Evolutionary conservation across 345 rosid genomes (phyloP).

Genomic region (Brassica carinata): DNA sequence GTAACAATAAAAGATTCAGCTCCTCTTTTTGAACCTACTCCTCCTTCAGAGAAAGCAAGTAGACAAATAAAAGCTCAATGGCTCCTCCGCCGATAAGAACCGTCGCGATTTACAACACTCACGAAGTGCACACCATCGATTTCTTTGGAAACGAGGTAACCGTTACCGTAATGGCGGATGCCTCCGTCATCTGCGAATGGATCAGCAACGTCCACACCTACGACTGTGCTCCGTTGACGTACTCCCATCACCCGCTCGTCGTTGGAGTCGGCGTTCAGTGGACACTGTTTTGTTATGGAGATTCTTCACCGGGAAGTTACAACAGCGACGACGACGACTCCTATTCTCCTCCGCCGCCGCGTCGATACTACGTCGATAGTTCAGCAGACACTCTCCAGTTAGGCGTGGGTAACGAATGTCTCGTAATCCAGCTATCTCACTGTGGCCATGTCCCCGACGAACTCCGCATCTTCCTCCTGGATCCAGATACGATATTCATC

Average conservation of each 20-base stretch:
- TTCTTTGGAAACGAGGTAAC: slow-evolving; percentile 31
- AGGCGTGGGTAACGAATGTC: slow-evolving; percentile 40
- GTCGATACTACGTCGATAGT: background rate
- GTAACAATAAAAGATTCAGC: background rate
- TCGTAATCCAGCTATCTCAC: slow-evolving; percentile 41
- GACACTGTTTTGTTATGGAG: background rate
- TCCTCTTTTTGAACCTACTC: background rate
- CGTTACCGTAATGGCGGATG: slow-evolving; percentile 32
- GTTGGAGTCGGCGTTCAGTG: slow-evolving; percentile 48
- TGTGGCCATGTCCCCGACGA: slow-evolving; percentile 5
- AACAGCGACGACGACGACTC: background rate
- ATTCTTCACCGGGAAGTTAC: background rate
- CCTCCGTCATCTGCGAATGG: slow-evolving; percentile 39
- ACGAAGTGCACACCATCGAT: background rate
- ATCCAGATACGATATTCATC: background rate
- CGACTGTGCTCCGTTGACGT: background rate
- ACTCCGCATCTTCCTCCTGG: slow-evolving; percentile 36
- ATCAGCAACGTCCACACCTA: background rate
- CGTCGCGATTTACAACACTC: background rate
- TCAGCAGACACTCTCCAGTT: slow-evolving; percentile 42
- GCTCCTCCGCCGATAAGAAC: slow-evolving; percentile 20
- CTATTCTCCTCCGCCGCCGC: background rate
- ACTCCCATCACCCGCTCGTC: slow-evolving; percentile 9
- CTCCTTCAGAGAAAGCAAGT: background rate
- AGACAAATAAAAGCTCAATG: background rate